A percentile compares a stretch with the other conserved stretches of the same genome.
These are phyloP conservation scores for Metschnikowia bowlesiae DNA, from an alignment of 805 yeast genomes.

Conservation along the genomic window DNA sequence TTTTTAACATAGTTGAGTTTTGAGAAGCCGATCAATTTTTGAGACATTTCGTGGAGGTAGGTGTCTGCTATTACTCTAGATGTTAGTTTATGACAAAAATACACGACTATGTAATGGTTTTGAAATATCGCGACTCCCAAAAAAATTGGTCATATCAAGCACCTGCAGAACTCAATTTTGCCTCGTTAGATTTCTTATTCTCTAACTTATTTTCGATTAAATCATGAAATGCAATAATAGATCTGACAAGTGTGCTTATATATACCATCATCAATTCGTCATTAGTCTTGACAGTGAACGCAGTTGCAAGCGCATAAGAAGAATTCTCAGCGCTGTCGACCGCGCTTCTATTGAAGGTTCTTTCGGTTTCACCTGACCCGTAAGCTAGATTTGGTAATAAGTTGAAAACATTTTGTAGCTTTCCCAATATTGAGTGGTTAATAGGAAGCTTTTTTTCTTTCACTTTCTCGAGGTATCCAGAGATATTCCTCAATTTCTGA, in stretches of 20 bases:
- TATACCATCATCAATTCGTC: constrained; percentile 95
- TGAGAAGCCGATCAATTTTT: constrained; percentile 16
- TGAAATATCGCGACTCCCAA: not conserved
- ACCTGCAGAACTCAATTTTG: constrained; percentile 5
- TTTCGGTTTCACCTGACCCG: constrained; percentile 15
- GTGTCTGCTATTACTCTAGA: not conserved
- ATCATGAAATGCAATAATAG: constrained; percentile 95
- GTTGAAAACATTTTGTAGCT: constrained; percentile 91
- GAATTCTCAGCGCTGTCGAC: constrained; percentile 17
- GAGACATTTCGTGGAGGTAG: constrained; percentile 14
- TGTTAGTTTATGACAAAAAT: constrained; percentile 7
- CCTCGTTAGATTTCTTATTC: constrained; percentile 46
- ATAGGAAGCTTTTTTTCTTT: constrained; percentile 70
- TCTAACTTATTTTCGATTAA: constrained; percentile 93
- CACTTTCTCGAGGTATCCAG: constrained; percentile 71
- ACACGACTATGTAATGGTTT: constrained; percentile 10
- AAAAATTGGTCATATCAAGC: not conserved
- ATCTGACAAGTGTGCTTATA: constrained; percentile 82
- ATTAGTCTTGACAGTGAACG: constrained; percentile 89
- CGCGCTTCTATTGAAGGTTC: constrained; percentile 2
- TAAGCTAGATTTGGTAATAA: constrained; percentile 72
- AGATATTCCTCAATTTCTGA: constrained; percentile 72
- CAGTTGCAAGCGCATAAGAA: constrained; percentile 60
- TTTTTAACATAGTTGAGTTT: constrained; percentile 21
- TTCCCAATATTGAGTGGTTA: constrained; percentile 86